A percentile compares a stretch with the other conserved stretches of the same genome.
These are phyloP conservation scores for Fusarium agapanthi DNA, from an alignment of 2,329 filamentous ascomycete species.

Conservation along the genomic window DNA sequence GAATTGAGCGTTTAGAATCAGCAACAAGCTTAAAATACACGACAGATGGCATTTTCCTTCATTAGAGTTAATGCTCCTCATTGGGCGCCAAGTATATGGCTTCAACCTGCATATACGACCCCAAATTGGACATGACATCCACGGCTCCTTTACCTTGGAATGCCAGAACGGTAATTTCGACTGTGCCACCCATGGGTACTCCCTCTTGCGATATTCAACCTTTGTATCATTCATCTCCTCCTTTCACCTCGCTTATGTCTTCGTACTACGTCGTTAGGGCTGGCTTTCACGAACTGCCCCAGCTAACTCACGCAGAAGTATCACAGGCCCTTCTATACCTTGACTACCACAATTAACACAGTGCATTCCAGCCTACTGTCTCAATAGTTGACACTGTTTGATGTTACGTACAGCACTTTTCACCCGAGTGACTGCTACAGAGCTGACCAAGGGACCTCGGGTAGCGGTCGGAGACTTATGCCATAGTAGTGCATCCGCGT, in stretches of 20 bases:
- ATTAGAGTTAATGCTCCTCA: fast-evolving
- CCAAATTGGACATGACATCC: fast-evolving
- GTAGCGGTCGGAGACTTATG: not conserved
- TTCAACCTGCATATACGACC: not conserved
- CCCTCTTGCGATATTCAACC: fast-evolving
- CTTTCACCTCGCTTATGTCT: not conserved
- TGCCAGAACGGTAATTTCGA: fast-evolving
- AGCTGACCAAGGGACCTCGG: not conserved
- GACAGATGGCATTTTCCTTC: too few relatives aligned
- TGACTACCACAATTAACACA: too few relatives aligned
- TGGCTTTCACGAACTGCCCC: fast-evolving
- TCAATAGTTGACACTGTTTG: too few relatives aligned
- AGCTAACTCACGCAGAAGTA: too few relatives aligned
- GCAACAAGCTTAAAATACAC: not conserved
- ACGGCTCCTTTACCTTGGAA: fast-evolving
- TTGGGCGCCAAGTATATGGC: not conserved
- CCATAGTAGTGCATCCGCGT: not conserved
- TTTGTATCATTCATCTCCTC: fast-evolving
- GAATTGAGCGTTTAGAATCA: not conserved
- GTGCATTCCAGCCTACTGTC: fast-evolving
- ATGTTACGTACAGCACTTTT: too few relatives aligned
- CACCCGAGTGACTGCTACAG: not conserved
- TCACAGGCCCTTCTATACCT: too few relatives aligned
- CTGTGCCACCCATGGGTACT: fast-evolving
- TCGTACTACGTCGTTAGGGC: fast-evolving